These are phyloP conservation scores for Saccharomyces hybrid DNA, from an alignment of 1,139 yeast species.

Conservation along the genomic window DNA sequence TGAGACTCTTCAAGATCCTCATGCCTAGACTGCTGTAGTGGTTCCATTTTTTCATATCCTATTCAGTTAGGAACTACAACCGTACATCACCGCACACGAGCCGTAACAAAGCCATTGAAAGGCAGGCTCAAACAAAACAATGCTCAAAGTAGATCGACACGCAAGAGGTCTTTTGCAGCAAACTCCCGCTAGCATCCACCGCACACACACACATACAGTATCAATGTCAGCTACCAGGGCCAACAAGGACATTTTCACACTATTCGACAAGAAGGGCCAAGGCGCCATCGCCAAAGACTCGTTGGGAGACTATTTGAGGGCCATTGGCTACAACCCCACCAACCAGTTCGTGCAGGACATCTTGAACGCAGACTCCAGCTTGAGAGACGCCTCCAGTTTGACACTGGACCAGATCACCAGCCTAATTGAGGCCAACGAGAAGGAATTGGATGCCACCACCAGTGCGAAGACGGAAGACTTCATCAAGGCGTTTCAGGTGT, in stretches of 20 bases:
- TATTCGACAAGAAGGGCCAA: constrained; percentile 93
- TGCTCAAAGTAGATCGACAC: background rate
- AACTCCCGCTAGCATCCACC: background rate
- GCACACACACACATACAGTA: background rate
- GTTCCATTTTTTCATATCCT: background rate
- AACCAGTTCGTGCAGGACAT: constrained; percentile 28
- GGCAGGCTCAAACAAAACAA: background rate
- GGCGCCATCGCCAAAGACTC: constrained; percentile 86
- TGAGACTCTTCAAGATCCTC: background rate
- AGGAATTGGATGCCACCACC: constrained; percentile 27
- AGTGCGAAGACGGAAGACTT: constrained; percentile 59
- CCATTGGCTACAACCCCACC: constrained; percentile 98
- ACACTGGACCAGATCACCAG: constrained; percentile 22
- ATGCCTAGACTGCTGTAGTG: background rate
- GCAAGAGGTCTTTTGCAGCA: background rate
- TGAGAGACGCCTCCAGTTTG: constrained; percentile 5
- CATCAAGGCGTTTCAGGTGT: constrained; percentile 94
- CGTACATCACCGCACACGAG: background rate
- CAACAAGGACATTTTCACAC: constrained; percentile 93
- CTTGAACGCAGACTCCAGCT: constrained; percentile 8
- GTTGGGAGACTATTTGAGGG: constrained; percentile 88
- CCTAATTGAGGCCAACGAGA: constrained; percentile 22
- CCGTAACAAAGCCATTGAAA: background rate
- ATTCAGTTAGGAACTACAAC: background rate
- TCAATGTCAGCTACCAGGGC: constrained; percentile 42